These are phyloP conservation scores for Tilletia setariae DNA, from an alignment of 1,284 basidiomycete species.

Conservation along the genomic window DNA sequence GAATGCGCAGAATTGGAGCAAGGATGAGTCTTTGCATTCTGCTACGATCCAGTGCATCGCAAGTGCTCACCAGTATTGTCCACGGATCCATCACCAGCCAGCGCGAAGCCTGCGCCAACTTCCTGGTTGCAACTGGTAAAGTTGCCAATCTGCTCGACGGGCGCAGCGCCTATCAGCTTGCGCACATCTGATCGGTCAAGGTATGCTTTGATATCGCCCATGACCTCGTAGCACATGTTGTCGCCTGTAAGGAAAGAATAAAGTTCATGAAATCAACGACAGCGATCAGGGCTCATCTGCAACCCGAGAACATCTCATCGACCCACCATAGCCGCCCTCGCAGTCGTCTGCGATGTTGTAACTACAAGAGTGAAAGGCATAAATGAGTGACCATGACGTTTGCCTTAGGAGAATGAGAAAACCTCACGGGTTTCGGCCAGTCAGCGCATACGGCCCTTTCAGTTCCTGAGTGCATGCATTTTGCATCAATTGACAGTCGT, in stretches of 20 bases:
- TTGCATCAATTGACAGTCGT: slow-evolving; percentile 6
- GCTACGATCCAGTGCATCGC: background rate
- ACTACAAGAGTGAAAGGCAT: background rate
- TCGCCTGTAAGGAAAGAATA: slow-evolving; percentile 8
- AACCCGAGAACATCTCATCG: background rate
- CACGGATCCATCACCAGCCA: slow-evolving; percentile 25
- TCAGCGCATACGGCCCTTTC: slow-evolving; percentile 30
- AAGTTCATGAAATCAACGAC: background rate
- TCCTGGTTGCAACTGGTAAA: slow-evolving; percentile 35
- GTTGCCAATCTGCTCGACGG: slow-evolving; percentile 33
- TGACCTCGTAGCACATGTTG: slow-evolving; percentile 40
- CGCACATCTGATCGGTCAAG: slow-evolving; percentile 44
- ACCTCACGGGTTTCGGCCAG: slow-evolving; percentile 36
- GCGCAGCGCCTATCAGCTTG: slow-evolving; percentile 34
- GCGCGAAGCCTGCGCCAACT: slow-evolving; percentile 26
- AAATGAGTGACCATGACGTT: background rate
- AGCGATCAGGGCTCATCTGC: background rate
- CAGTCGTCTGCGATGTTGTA: slow-evolving; percentile 47
- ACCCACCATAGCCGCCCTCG: slow-evolving; percentile 25
- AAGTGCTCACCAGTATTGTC: slow-evolving; percentile 25
- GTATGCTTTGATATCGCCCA: slow-evolving; percentile 39
- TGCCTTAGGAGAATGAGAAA: background rate
- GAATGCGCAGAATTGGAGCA: background rate
- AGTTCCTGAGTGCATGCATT: slow-evolving; percentile 32
- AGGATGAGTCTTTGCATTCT: background rate